phyloP scores from a whole-genome alignment of 148 eudicot genomes.

The Polygonum aviculare region DNA sequence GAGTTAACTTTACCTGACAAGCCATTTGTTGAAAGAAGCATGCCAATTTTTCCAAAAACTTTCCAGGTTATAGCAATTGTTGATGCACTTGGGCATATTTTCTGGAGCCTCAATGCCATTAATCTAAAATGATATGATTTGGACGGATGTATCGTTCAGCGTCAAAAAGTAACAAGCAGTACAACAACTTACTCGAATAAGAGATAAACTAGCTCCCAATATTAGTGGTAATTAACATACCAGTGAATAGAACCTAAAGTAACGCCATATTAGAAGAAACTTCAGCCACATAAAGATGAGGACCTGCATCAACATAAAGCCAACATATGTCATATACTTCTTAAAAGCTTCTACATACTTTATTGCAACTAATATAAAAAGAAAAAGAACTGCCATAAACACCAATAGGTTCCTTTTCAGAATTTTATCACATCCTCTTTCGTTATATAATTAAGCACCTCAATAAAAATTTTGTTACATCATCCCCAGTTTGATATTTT shows the following conservation, averaged over 20 bases:
- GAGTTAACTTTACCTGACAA: constrained; percentile 57
- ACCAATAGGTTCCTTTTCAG: neutral
- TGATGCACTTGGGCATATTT: constrained; percentile 94
- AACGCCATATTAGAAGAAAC: constrained; percentile 92
- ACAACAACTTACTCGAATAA: neutral
- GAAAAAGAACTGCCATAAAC: neutral
- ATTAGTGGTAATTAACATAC: constrained; percentile 25
- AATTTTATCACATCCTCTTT: neutral
- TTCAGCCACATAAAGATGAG: constrained; percentile 98
- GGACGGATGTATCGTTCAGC: neutral
- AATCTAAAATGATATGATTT: constrained; percentile 26
- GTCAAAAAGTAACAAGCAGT: neutral
- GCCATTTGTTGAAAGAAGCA: constrained; percentile 98
- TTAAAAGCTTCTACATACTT: neutral
- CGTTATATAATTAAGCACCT: neutral
- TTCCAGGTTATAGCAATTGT: constrained; percentile 89
- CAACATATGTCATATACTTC: neutral
- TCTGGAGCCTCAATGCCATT: constrained; percentile 87
- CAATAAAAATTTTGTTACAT: neutral
- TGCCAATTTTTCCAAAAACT: constrained; percentile 99
- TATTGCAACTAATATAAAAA: neutral
- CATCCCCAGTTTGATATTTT: neutral
- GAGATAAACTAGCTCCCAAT: neutral
- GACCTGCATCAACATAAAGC: constrained; percentile 41
- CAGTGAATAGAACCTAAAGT: constrained; percentile 89